These are phyloP conservation scores for Phytophthora citrophthora DNA, from an alignment of 352 stramenopile genomes.

Conservation along the genomic window DNA sequence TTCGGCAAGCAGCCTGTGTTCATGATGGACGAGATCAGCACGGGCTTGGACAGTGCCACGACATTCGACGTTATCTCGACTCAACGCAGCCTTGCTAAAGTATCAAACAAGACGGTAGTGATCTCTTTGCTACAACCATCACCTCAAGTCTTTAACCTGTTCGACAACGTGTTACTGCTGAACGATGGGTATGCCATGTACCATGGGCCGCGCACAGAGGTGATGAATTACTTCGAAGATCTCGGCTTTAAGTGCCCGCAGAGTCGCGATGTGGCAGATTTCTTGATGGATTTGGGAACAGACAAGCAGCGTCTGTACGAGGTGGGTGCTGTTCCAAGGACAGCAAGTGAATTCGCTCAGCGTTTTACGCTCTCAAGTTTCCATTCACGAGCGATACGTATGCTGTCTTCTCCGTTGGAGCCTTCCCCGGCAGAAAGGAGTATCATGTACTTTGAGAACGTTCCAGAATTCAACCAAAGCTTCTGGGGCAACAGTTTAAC, in stretches of 20 bases:
- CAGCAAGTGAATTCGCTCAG: neutral
- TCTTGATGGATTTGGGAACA: constrained; percentile 23
- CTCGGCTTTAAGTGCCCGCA: constrained; percentile 35
- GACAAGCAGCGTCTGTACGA: constrained; percentile 14
- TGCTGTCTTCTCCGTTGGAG: neutral
- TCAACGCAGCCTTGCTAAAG: constrained; percentile 37
- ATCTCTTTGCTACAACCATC: constrained; percentile 44
- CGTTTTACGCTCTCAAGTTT: neutral
- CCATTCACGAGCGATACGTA: neutral
- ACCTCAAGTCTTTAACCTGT: constrained; percentile 50
- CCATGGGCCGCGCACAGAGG: neutral
- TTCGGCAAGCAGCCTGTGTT: constrained; percentile 55
- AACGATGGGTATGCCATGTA: constrained; percentile 46
- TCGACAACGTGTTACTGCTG: constrained; percentile 54
- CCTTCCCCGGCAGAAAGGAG: neutral
- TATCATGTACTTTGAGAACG: neutral
- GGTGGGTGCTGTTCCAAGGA: neutral
- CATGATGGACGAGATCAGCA: constrained; percentile 25
- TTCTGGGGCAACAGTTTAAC: constrained; percentile 1
- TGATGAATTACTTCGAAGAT: constrained; percentile 25
- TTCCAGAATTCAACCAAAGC: constrained; percentile 1
- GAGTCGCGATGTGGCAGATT: constrained; percentile 22
- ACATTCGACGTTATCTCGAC: constrained; percentile 51
- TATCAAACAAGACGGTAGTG: constrained; percentile 43
- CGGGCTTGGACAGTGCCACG: constrained; percentile 16